phyloP scores from a whole-genome alignment of 192 early-diverging fungal genomes.

The Kappamyces sp. region DNA sequence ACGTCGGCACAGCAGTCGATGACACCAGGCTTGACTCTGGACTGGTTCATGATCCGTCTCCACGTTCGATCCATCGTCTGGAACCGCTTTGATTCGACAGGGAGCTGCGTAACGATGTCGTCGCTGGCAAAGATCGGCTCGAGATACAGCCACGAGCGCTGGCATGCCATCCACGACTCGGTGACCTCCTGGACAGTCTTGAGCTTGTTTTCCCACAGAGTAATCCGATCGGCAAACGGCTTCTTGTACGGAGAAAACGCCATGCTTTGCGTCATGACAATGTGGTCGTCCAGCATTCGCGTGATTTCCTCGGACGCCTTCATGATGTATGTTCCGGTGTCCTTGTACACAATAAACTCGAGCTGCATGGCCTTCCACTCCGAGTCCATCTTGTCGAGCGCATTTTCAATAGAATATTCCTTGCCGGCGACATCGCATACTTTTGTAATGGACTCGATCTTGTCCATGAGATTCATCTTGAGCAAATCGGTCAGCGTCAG shows the following conservation, averaged over 20 bases:
- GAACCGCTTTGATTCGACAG: slow-evolving; percentile 52
- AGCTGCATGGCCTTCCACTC: slow-evolving; percentile 51
- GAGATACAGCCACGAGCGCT: slow-evolving; percentile 54
- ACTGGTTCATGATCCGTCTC: slow-evolving; percentile 50
- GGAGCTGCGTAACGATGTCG: slow-evolving; percentile 55
- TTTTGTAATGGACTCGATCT: slow-evolving; percentile 49
- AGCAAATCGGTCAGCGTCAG: slow-evolving; percentile 48
- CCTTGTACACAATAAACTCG: slow-evolving; percentile 55
- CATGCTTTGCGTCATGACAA: slow-evolving; percentile 62
- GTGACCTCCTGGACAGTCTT: slow-evolving; percentile 55
- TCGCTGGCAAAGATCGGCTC: slow-evolving; percentile 58
- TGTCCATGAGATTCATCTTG: slow-evolving; percentile 48
- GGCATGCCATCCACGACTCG: slow-evolving; percentile 55
- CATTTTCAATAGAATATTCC: slow-evolving; percentile 57
- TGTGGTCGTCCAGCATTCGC: slow-evolving; percentile 51
- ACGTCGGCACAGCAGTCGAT: slow-evolving; percentile 51
- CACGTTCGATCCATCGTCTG: slow-evolving; percentile 59
- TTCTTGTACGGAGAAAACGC: slow-evolving; percentile 56
- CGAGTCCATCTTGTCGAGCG: slow-evolving; percentile 54
- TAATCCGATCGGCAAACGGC: slow-evolving; percentile 51
- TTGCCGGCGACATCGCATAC: slow-evolving; percentile 56
- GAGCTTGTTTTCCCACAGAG: slow-evolving; percentile 51
- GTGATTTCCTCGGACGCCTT: slow-evolving; percentile 52
- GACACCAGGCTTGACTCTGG: slow-evolving; percentile 45
- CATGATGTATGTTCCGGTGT: slow-evolving; percentile 57